Evolutionary conservation across 2,329 filamentous ascomycete species (phyloP).

Genomic region (Neonectria ditissima): DNA sequence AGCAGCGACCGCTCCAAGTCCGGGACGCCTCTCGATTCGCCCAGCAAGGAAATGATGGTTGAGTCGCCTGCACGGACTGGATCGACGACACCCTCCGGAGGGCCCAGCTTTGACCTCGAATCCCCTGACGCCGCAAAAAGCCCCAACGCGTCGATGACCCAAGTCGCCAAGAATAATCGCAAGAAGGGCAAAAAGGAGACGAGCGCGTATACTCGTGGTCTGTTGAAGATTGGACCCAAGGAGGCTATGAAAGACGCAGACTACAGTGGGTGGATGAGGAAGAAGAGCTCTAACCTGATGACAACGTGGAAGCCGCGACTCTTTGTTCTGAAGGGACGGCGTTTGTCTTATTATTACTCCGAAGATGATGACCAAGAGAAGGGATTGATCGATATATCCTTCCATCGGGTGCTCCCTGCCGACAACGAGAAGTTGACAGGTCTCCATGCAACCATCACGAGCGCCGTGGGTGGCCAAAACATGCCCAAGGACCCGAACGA

Average conservation of each 20-base stretch:
- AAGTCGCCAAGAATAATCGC: conserved; percentile 61
- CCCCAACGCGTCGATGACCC: conserved; percentile 61
- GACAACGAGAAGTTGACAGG: conserved; percentile 92
- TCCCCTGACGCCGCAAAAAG: conserved; percentile 74
- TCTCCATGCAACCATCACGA: conserved; percentile 90
- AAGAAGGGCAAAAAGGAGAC: conserved; percentile 93
- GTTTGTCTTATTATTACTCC: conserved; percentile 95
- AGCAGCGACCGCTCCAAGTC: conserved; percentile 67
- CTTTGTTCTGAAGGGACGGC: conserved; percentile 93
- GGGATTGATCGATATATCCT: conserved; percentile 96
- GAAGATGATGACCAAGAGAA: conserved; percentile 94
- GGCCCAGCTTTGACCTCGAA: conserved; percentile 81
- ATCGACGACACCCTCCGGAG: conserved; percentile 75
- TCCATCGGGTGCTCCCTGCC: conserved; percentile 94
- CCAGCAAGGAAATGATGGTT: conserved; percentile 46
- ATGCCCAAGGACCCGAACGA: conserved; percentile 65
- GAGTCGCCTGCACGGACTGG: conserved; percentile 76
- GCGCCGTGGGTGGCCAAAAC: conserved; percentile 69
- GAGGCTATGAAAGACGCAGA: conserved; percentile 90
- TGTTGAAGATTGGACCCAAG: conserved; percentile 82
- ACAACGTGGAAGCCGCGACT: conserved; percentile 96
- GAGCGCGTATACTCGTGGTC: conserved; percentile 89
- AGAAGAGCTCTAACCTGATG: conserved; percentile 96
- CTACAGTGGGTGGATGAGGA: conserved; percentile 99
- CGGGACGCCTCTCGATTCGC: conserved; percentile 61